Base-by-base conservation (phyloP, 371 early-diverging fungal genomes). In the Chytridium lagenaria region DNA sequence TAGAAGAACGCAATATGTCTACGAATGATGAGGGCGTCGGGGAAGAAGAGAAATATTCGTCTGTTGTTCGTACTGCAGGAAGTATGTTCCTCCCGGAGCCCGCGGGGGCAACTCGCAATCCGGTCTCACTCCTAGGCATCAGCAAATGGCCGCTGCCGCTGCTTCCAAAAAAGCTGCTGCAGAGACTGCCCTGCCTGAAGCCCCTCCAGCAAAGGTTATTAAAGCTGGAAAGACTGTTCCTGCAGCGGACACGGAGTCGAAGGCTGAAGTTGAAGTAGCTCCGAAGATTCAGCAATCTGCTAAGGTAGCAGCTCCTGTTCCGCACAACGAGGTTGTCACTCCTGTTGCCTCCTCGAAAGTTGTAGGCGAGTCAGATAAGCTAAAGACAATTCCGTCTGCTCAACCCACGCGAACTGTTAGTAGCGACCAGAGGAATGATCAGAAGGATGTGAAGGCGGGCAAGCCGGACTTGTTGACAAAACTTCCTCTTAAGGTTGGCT, bases 1-100 rank as follows among this genome's bases (percentile, higher is more conserved):
- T 92, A 26, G 99, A 99, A 76, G 99, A 99, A 80, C 93, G 99
- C 65, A 95, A 95, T 59, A 59, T 90, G 49, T 79, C 80, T 86
- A 7, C 68, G 19, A 26, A 31, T 12, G 69, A 59, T 26, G 77
- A 74, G 12, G 72, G 37, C 23, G 15, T 66, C 26, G 77, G 76
- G 49, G 82, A 79, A 55, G 82, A 79, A 49, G 76, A 72, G n/a
- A 82, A 76, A 50, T 85, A 83, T 66, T 83, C 83, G 1, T 80
- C 82, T 1, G 83, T 83, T 37, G 71, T 83, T n/a, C 81, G 80
- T 5, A 74, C 77, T 30, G 40, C 83, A 2, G 79, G 22, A 77
- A 77, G 52, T 83, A 83, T 39, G 71, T 81, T 50, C 81, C 81
- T 1, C 78, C 84, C 15, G 82, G 70, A 38, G 81, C 75, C 7